A percentile compares a stretch with the other conserved stretches of the same genome.
phyloP scores from a whole-genome alignment of 208 protist genomes.

The Leptomonas pyrrhocoris region DNA sequence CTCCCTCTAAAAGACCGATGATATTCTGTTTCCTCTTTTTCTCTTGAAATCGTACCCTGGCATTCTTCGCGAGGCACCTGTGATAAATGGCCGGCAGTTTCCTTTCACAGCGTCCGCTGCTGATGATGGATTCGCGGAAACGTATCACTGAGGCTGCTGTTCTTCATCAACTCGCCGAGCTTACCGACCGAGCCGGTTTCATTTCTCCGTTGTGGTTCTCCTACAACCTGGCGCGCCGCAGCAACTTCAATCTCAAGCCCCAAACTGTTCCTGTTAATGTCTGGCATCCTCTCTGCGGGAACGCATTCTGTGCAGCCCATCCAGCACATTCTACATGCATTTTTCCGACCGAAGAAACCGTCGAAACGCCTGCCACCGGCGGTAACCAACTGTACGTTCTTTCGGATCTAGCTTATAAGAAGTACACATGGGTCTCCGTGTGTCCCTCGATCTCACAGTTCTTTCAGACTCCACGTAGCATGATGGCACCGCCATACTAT shows the following conservation, averaged over 20 bases:
- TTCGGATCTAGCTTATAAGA: not conserved
- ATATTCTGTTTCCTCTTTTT: too few relatives aligned
- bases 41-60: not conserved
- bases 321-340: not conserved
- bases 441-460: constrained; percentile 6
- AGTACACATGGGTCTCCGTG: constrained; percentile 1
- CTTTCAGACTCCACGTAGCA: not conserved
- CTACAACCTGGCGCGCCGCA: not conserved
- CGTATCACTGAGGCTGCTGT: constrained; percentile 6
- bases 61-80: not conserved
- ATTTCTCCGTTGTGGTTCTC: constrained; percentile 8
- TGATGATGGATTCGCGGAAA: not conserved
- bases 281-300: constrained; percentile 21
- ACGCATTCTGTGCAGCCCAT: constrained; percentile 13
- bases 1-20: too few relatives aligned
- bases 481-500: not conserved
- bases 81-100: not conserved
- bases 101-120: not conserved
- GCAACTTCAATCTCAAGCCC: not conserved
- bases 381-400: not conserved
- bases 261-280: constrained; percentile 14
- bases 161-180: constrained; percentile 7
- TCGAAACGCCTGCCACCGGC: not conserved
- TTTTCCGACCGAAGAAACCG: not conserved
- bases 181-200: not conserved